A percentile compares a stretch with the other conserved stretches of the same genome.
Evolutionary conservation across 179 eudicot species (phyloP).

Genomic region (Vitellaria paradoxa): DNA sequence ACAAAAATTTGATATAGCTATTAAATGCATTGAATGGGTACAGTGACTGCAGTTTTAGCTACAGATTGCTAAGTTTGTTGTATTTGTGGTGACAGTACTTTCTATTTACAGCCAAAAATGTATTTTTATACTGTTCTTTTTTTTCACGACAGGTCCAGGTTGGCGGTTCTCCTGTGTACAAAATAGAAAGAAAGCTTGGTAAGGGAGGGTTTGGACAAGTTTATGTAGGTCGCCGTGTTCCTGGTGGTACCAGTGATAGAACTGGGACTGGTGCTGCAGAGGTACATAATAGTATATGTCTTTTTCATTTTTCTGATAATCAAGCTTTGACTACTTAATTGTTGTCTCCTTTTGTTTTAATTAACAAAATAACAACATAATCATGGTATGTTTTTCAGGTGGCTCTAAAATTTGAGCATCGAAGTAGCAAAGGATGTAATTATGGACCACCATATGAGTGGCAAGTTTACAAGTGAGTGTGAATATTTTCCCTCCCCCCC

Average conservation of each 20-base stretch:
- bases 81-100: background rate
- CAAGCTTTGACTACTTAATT: background rate
- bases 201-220: conserved; percentile 61
- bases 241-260: conserved; percentile 34
- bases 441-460: conserved; percentile 82
- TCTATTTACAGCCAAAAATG: background rate
- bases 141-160: conserved; percentile 43
- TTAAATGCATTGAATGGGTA: background rate
- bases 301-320: background rate
- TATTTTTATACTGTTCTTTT: background rate
- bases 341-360: background rate
- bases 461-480: conserved; percentile 76
- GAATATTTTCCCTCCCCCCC: background rate
- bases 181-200: conserved; percentile 49
- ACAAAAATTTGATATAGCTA: background rate
- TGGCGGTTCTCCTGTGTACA: conserved; percentile 56
- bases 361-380: background rate
- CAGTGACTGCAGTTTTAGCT: background rate
- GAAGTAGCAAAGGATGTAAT: conserved; percentile 68
- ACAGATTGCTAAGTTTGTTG: background rate
- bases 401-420: conserved; percentile 77
- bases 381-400: conserved; percentile 33
- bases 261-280: conserved; percentile 45
- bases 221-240: conserved; percentile 52
- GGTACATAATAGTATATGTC: conserved; percentile 19